Conservation (phyloP, 306 rosid species). For the Hylodesmum podocarpum region DNA sequence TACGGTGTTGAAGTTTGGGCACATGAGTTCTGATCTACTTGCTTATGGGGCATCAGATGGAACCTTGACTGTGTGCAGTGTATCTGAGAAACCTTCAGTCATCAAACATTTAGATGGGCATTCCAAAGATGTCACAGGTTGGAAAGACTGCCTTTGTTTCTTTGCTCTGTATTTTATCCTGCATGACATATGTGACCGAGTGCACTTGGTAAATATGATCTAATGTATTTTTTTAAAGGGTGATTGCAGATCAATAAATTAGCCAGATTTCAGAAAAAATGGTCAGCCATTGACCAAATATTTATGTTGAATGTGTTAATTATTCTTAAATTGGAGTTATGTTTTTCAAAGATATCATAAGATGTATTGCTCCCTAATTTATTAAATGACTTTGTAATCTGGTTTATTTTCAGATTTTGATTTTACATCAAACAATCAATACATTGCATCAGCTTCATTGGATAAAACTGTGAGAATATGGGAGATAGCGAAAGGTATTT, state of each 20-base stretch:
- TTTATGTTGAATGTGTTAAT: slow-evolving; percentile 14
- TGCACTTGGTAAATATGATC: slow-evolving; percentile 1
- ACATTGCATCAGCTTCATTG: slow-evolving; percentile 90
- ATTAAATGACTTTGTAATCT: background rate
- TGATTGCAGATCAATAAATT: background rate
- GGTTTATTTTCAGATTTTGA: slow-evolving; percentile 81
- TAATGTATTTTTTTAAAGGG: background rate
- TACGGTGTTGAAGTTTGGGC: slow-evolving; percentile 92
- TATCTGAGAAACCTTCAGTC: slow-evolving; percentile 78
- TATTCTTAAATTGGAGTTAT: background rate
- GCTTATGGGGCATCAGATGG: slow-evolving; percentile 98
- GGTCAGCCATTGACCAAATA: background rate
- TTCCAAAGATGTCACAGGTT: slow-evolving; percentile 97
- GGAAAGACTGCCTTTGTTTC: slow-evolving; percentile 59
- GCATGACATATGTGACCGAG: slow-evolving; percentile 8
- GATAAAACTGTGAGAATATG: slow-evolving; percentile 97
- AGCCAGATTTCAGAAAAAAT: background rate
- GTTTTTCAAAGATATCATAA: background rate
- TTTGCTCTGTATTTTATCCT: slow-evolving; percentile 39
- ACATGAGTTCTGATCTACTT: slow-evolving; percentile 96
- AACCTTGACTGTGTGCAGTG: slow-evolving; percentile 86
- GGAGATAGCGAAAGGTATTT: slow-evolving; percentile 85
- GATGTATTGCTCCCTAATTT: background rate
- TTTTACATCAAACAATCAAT: slow-evolving; percentile 93
- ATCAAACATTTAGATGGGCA: slow-evolving; percentile 78